A percentile compares a stretch with the other conserved stretches of the same genome.
These are phyloP conservation scores for Austroboletus niveus DNA, from an alignment of 1,284 basidiomycete species.

Conservation along the genomic window DNA sequence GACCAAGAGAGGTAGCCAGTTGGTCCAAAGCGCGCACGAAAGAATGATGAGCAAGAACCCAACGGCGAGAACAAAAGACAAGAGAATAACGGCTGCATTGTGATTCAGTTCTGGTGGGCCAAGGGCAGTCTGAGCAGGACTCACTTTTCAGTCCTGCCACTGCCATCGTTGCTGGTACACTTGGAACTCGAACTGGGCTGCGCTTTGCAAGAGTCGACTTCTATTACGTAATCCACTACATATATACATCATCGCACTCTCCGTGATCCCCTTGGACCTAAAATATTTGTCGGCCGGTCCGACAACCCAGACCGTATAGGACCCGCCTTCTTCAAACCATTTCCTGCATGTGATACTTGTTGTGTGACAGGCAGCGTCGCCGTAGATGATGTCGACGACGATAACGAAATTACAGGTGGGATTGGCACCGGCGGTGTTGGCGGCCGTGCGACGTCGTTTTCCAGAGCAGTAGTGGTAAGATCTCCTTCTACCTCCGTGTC, in stretches of 20 bases:
- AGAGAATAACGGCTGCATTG: slow-evolving; percentile 79
- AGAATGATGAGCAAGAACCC: slow-evolving; percentile 98
- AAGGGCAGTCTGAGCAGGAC: background rate
- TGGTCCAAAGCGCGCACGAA: slow-evolving; percentile 93
- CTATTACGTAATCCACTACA: slow-evolving; percentile 18
- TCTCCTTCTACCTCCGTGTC: slow-evolving; percentile 15
- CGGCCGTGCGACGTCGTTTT: slow-evolving; percentile 8
- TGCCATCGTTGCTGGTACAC: slow-evolving; percentile 38
- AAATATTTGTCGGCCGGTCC: slow-evolving; percentile 38
- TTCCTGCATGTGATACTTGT: slow-evolving; percentile 14
- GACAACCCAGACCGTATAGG: slow-evolving; percentile 21
- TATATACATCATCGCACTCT: slow-evolving; percentile 21
- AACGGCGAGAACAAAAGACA: slow-evolving; percentile 94
- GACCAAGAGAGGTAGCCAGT: slow-evolving; percentile 97
- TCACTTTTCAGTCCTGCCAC: slow-evolving; percentile 35
- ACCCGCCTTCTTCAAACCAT: slow-evolving; percentile 26
- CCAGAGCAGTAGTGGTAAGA: slow-evolving; percentile 16
- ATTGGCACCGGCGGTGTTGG: slow-evolving; percentile 20
- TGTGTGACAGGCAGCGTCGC: slow-evolving; percentile 23
- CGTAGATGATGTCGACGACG: slow-evolving; percentile 41
- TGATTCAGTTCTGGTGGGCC: background rate
- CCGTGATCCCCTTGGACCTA: slow-evolving; percentile 36
- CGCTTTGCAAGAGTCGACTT: background rate
- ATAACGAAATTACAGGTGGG: slow-evolving; percentile 25
- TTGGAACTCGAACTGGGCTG: slow-evolving; percentile 1